A percentile compares a stretch with the other conserved stretches of the same genome.
These are phyloP conservation scores for Candida ficus DNA, from an alignment of 805 yeast species.

Conservation along the genomic window DNA sequence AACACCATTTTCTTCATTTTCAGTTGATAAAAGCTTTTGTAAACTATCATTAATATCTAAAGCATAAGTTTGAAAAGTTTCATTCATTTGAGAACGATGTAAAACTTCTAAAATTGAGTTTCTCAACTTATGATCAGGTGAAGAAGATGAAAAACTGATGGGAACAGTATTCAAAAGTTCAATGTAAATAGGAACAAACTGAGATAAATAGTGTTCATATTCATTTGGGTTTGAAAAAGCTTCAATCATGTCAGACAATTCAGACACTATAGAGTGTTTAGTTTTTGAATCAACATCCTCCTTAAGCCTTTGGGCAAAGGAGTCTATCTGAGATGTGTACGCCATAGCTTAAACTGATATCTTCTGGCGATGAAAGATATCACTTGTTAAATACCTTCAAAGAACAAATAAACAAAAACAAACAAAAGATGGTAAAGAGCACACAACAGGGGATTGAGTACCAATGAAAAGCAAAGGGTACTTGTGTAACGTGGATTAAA, in stretches of 20 bases:
- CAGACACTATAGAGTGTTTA: constrained; percentile 68
- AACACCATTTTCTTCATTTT: constrained; percentile 95
- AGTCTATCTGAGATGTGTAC: constrained; percentile 50
- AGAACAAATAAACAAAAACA: background rate
- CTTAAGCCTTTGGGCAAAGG: constrained; percentile 57
- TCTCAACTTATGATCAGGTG: constrained; percentile 75
- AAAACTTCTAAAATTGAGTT: constrained; percentile 71
- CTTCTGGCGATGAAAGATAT: constrained; percentile 1
- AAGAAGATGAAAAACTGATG: constrained; percentile 56
- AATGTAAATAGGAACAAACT: constrained; percentile 65
- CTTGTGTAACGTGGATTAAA: too few species aligned
- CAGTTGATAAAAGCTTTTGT: constrained; percentile 56
- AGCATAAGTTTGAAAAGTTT: constrained; percentile 69
- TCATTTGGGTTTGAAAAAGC: constrained; percentile 77
- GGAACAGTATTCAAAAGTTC: constrained; percentile 62
- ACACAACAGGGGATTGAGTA: too few species aligned
- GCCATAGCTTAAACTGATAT: constrained; percentile 26
- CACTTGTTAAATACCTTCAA: too few species aligned
- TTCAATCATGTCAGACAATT: constrained; percentile 82
- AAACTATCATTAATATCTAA: constrained; percentile 53
- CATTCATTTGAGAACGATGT: constrained; percentile 79
- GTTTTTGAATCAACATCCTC: constrained; percentile 51
- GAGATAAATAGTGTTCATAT: constrained; percentile 68
- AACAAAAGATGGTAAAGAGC: too few species aligned
- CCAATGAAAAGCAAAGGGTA: too few species aligned